Base-by-base conservation (phyloP, 2,329 filamentous ascomycete species). In the Fusarium tricinctum region DNA sequence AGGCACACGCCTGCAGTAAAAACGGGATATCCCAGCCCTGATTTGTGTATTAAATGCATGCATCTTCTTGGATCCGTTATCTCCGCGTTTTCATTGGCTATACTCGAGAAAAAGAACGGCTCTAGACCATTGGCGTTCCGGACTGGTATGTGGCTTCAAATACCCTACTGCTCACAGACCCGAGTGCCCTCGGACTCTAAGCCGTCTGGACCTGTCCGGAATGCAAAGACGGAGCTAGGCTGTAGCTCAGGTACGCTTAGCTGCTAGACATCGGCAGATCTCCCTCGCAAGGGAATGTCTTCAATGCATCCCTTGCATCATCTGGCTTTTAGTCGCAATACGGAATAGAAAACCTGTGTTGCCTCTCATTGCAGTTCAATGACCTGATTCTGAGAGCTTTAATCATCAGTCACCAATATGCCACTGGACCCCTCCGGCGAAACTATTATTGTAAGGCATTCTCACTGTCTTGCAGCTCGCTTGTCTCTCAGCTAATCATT, bases 361-460 rank as follows among this genome's bases (percentile, higher is more conserved):
- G 8, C 8, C 26, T 10, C 9, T 10, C 8, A 26, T 26, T 10
- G 26, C 26, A 10, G 6, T 26, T 10, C 9, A 26, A 8, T 19
- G 9, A 19, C 5, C 49, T 4, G 5, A 26, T n/a, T 13, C 3
- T 12, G 26, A 26, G 26, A 3, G 33, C 9, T n/a, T 40, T 30
- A 30, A n/a, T 20, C 10, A 20, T 26, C 26, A 26, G 26, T 26
- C 26, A 8, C 3, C 26, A 20, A 33, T 3, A 64, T 58, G 59
- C 30, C 47, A 57, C 15, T 42, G 10, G 33, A 63, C 20, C 59
- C 58, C 15, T 26, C n/a, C 6, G 60, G 58, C 1, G 10, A 13
- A 13, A 63, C 33, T 32, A 22, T 63, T 6, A 35, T 63, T 8
- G 60, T 63, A 14, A 7, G n/a, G 22, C 3, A 4, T 4, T 3